Percentiles rank a stretch among this genome's conserved stretches.
These are phyloP conservation scores for Carex scoparia DNA, from an alignment of 176 grass and related monocot genomes.

Conservation along the genomic window DNA sequence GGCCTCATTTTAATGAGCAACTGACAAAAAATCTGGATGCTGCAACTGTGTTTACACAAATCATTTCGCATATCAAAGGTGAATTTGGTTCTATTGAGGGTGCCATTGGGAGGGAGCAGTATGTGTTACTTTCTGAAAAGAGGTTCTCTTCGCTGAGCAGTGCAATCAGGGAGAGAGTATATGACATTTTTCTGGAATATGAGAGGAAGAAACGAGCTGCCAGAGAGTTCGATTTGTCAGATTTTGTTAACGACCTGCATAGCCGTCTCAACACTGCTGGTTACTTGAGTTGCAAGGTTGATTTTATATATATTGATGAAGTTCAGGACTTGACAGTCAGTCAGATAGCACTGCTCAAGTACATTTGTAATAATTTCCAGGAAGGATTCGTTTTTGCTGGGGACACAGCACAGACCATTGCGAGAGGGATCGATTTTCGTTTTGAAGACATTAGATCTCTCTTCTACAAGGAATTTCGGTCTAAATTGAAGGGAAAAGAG, in stretches of 20 bases:
- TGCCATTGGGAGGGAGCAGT: conserved; percentile 39
- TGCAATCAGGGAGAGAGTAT: conserved; percentile 46
- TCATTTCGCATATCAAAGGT: conserved; percentile 87
- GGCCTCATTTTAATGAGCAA: conserved; percentile 62
- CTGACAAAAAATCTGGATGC: conserved; percentile 64
- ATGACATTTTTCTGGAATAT: conserved; percentile 78
- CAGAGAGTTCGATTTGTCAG: conserved; percentile 73
- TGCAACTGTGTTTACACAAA: conserved; percentile 80
- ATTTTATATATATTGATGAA: conserved; percentile 88
- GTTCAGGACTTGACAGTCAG: conserved; percentile 85
- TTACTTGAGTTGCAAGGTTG: conserved; percentile 41
- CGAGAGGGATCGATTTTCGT: conserved; percentile 80
- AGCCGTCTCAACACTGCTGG: conserved; percentile 28
- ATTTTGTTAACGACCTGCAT: conserved; percentile 71
- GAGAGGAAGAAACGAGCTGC: conserved; percentile 47
- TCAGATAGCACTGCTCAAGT: conserved; percentile 72
- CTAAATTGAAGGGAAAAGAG: conserved; percentile 38
- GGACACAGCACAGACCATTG: conserved; percentile 86
- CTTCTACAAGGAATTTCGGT: conserved; percentile 64
- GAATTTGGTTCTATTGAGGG: conserved; percentile 21
- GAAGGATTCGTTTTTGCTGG: conserved; percentile 88
- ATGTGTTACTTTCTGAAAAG: conserved; percentile 57
- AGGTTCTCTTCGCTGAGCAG: conserved; percentile 53
- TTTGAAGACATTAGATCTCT: conserved; percentile 81
- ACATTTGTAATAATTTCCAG: conserved; percentile 67